Evolutionary conservation across 2,329 filamentous ascomycete species (phyloP).

Genomic region (Orbilia ellipsospora): DNA sequence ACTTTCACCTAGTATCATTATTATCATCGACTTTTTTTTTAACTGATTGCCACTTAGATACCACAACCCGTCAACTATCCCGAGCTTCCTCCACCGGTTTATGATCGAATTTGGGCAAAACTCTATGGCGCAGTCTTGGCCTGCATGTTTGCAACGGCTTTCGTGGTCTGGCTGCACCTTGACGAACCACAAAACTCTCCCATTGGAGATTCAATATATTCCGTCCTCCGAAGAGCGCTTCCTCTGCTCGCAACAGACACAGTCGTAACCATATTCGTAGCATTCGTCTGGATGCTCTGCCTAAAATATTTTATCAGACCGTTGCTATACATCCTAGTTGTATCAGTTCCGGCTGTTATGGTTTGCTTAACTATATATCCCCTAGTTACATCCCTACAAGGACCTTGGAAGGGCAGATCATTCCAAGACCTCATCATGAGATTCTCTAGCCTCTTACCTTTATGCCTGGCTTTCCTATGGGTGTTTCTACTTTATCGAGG

Average conservation of each 20-base stretch:
- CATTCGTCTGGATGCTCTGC: conserved; percentile 88
- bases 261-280: conserved; percentile 86
- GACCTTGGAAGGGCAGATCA: conserved; percentile 76
- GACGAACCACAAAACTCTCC: conserved; percentile 73
- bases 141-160: conserved; percentile 85
- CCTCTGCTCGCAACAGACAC: conserved; percentile 92
- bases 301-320: conserved; percentile 86
- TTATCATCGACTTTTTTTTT: background rate
- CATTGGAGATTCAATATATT: conserved; percentile 95
- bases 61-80: conserved; percentile 60
- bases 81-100: conserved; percentile 73
- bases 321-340: conserved; percentile 81
- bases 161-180: conserved; percentile 90
- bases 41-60: conserved; percentile 54
- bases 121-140: conserved; percentile 87
- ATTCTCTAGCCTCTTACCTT: conserved; percentile 82
- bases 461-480: conserved; percentile 79
- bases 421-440: conserved; percentile 91
- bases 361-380: conserved; percentile 92
- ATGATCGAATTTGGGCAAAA: conserved; percentile 92
- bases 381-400: conserved; percentile 87
- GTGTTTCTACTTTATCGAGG: conserved; percentile 83
- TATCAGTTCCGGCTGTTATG: conserved; percentile 86
- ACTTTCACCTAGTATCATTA: background rate
- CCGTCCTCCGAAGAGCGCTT: conserved; percentile 84